Evolutionary conservation across 108 stramenopile species (phyloP).

Genomic region (Mayamaea pseudoterrestris): DNA sequence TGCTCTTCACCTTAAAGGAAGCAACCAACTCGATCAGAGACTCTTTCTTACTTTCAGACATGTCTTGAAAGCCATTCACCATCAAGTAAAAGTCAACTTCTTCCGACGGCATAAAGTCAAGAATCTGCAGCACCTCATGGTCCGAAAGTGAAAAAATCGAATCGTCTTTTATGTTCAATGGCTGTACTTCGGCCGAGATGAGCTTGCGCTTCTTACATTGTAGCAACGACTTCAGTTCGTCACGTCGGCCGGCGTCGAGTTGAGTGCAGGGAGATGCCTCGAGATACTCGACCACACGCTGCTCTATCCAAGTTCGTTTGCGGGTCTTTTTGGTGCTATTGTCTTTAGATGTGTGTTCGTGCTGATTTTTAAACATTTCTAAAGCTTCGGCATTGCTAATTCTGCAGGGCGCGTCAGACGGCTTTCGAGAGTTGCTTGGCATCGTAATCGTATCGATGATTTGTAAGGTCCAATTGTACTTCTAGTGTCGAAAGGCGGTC

Average conservation of each 20-base stretch:
- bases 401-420: too few species aligned
- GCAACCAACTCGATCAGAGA: conserved; percentile 41
- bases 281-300: conserved; percentile 47
- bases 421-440: too few species aligned
- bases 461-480: too few species aligned
- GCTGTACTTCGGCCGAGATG: too few species aligned
- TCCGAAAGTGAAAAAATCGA: conserved; percentile 52
- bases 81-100: conserved; percentile 69
- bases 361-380: too few species aligned
- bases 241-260: conserved; percentile 14
- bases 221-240: conserved; percentile 5
- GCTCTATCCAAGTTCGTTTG: conserved; percentile 74
- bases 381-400: too few species aligned
- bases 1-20: conserved; percentile 22
- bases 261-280: conserved; percentile 43
- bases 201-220: conserved; percentile 8
- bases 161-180: conserved; percentile 5
- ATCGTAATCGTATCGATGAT: too few species aligned
- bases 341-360: too few species aligned
- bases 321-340: conserved; percentile 29
- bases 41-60: conserved; percentile 44
- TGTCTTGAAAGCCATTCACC: conserved; percentile 61
- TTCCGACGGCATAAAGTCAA: conserved; percentile 73
- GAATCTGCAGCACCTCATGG: conserved; percentile 65
- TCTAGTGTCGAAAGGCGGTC: too few species aligned